These are phyloP conservation scores for Hordeum pubiflorum DNA, from an alignment of 202 grass and related monocot genomes.

Conservation along the genomic window DNA sequence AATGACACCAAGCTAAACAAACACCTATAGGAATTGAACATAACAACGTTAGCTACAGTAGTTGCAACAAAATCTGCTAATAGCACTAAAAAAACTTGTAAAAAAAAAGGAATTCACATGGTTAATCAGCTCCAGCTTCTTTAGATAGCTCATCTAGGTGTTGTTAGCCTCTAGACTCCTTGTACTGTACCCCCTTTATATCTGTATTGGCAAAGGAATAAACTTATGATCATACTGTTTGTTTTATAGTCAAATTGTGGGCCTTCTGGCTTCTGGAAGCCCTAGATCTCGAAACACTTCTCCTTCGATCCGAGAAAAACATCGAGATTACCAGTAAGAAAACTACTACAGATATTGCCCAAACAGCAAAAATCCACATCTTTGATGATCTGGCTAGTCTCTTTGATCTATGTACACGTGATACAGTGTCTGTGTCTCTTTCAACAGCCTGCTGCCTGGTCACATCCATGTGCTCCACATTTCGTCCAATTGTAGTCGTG, in stretches of 20 bases:
- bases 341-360: constrained; percentile 53
- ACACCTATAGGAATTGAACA: constrained; percentile 4
- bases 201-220: constrained; percentile 11
- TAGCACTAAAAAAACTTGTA: constrained; percentile 1
- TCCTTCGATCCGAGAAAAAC: constrained; percentile 54
- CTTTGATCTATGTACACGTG: constrained; percentile 29
- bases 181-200: constrained; percentile 18
- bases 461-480: constrained; percentile 6
- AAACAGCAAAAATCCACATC: constrained; percentile 61
- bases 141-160: constrained; percentile 18
- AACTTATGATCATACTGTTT: constrained; percentile 13
- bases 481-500: constrained; percentile 13
- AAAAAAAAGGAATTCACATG: not conserved
- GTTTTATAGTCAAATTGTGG: constrained; percentile 32
- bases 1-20: constrained; percentile 15
- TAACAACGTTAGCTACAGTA: not conserved
- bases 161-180: not conserved
- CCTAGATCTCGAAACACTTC: constrained; percentile 42
- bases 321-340: constrained; percentile 59
- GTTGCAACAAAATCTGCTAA: constrained; percentile 10
- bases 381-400: constrained; percentile 36
- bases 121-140: not conserved
- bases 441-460: not conserved
- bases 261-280: constrained; percentile 55
- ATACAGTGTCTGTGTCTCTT: constrained; percentile 15